Conservation (phyloP, 2,329 filamentous ascomycete species). For the Parascedosporium putredinis region DNA sequence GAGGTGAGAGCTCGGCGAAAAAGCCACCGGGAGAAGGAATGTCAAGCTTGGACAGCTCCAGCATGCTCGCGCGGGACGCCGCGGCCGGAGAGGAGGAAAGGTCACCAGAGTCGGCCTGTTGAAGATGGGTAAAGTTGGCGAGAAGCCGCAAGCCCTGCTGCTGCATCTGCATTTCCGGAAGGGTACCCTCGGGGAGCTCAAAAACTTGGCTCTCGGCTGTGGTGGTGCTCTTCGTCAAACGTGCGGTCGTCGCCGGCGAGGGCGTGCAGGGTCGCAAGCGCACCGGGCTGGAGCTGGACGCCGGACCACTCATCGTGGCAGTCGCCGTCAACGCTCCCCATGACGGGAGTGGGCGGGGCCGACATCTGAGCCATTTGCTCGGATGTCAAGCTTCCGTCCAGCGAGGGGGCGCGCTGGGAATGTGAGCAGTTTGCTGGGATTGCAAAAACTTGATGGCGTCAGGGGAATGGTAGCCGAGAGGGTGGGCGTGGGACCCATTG, state of each 20-base stretch:
- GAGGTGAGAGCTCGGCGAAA: conserved; percentile 73
- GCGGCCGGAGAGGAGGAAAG: conserved; percentile 23
- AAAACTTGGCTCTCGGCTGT: conserved; percentile 33
- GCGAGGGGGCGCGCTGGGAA: conserved; percentile 76
- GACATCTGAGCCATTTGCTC: conserved; percentile 79
- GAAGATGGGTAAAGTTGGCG: conserved; percentile 24
- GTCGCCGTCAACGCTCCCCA: conserved; percentile 43
- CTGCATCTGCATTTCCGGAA: conserved; percentile 31
- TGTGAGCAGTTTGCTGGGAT: conserved; percentile 47
- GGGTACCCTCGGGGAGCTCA: conserved; percentile 34
- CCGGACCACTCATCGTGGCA: conserved; percentile 59
- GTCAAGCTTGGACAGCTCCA: conserved; percentile 72
- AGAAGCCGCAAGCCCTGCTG: conserved; percentile 41
- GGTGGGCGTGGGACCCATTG: conserved; percentile 53
- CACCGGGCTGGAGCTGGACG: conserved; percentile 66
- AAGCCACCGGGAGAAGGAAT: conserved; percentile 89
- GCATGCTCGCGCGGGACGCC: conserved; percentile 56
- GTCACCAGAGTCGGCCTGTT: conserved; percentile 13
- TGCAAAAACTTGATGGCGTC: conserved; percentile 61
- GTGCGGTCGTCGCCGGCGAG: conserved; percentile 46
- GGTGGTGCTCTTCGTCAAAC: conserved; percentile 50
- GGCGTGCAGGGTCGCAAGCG: conserved; percentile 69
- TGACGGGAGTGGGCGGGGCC: conserved; percentile 73
- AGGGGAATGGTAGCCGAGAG: conserved; percentile 66
- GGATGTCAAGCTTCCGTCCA: conserved; percentile 80